These are phyloP conservation scores for Leavenworthia alabamica DNA, from an alignment of 345 rosid species.

Conservation along the genomic window DNA sequence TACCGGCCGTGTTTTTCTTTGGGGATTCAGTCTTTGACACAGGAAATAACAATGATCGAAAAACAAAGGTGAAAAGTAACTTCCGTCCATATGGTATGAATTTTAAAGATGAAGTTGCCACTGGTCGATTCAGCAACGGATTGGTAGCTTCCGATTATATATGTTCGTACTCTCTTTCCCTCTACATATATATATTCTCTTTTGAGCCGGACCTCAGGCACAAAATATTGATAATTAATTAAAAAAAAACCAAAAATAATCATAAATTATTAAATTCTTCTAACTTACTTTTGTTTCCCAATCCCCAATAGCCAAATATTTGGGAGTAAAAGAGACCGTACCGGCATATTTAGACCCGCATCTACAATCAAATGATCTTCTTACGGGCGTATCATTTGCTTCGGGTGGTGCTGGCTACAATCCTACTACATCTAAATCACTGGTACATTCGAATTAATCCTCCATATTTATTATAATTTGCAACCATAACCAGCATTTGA, in stretches of 20 bases:
- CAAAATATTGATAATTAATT: not conserved
- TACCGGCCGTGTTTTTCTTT: conserved; percentile 40
- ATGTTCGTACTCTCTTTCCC: conserved; percentile 13
- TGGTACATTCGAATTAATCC: conserved; percentile 27
- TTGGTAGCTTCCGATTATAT: conserved; percentile 40
- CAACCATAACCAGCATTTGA: not conserved
- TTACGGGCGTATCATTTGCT: conserved; percentile 62
- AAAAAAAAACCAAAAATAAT: not conserved
- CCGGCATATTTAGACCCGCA: conserved; percentile 57
- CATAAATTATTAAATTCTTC: not conserved
- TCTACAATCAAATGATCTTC: conserved; percentile 40
- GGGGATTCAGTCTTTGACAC: conserved; percentile 55
- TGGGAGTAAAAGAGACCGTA: conserved; percentile 45
- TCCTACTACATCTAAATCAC: conserved; percentile 39
- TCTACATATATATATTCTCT: not conserved
- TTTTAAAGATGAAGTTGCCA: conserved; percentile 36
- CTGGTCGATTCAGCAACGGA: conserved; percentile 58
- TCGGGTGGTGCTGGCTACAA: conserved; percentile 61
- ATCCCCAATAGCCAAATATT: conserved; percentile 35
- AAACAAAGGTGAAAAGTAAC: conserved; percentile 38
- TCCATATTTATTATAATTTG: not conserved
- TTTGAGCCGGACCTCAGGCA: not conserved
- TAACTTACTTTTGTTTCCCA: not conserved
- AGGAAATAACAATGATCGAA: conserved; percentile 42
- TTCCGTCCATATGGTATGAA: conserved; percentile 51